phyloP scores from a whole-genome alignment of 441 rosid genomes.

The Mallotus japonicus region DNA sequence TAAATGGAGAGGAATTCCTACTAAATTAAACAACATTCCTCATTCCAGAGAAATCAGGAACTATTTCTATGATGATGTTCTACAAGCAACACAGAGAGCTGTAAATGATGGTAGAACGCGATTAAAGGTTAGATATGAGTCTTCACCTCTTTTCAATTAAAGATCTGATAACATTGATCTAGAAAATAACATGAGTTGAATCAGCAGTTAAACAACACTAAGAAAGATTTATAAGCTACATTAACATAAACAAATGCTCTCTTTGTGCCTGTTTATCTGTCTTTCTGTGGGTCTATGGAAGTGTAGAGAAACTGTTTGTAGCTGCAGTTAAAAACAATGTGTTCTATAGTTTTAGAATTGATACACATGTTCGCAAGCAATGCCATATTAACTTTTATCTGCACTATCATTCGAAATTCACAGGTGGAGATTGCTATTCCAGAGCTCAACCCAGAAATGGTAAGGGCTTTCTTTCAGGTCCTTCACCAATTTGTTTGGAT shows the following conservation, averaged over 20 bases:
- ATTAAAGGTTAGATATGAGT: slow-evolving; percentile 52
- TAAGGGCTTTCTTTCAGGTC: slow-evolving; percentile 28
- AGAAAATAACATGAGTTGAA: not conserved
- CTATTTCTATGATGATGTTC: slow-evolving; percentile 88
- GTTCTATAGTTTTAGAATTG: too few relatives aligned
- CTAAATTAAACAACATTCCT: slow-evolving; percentile 87
- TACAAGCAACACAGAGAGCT: slow-evolving; percentile 71
- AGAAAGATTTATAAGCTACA: too few relatives aligned
- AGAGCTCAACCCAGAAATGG: slow-evolving; percentile 96
- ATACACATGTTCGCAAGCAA: too few relatives aligned
- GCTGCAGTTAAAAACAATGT: too few relatives aligned
- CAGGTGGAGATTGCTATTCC: slow-evolving; percentile 95
- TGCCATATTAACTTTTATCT: slow-evolving; percentile 10
- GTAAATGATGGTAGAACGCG: slow-evolving; percentile 69
- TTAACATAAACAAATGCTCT: too few relatives aligned
- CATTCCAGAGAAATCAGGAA: slow-evolving; percentile 90
- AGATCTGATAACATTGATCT: slow-evolving; percentile 1
- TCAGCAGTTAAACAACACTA: not conserved
- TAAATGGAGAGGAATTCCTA: slow-evolving; percentile 93
- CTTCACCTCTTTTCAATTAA: slow-evolving; percentile 10
- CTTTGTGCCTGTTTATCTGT: too few relatives aligned
- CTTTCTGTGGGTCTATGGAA: too few relatives aligned
- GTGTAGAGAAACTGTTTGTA: too few relatives aligned
- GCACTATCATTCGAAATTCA: slow-evolving; percentile 24
- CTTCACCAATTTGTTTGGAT: slow-evolving; percentile 8